Evolutionary conservation across 768 basidiomycete genomes (phyloP), one percentile per base, ranked within the genome.

Genomic region (Mycena epipterygia): DNA sequence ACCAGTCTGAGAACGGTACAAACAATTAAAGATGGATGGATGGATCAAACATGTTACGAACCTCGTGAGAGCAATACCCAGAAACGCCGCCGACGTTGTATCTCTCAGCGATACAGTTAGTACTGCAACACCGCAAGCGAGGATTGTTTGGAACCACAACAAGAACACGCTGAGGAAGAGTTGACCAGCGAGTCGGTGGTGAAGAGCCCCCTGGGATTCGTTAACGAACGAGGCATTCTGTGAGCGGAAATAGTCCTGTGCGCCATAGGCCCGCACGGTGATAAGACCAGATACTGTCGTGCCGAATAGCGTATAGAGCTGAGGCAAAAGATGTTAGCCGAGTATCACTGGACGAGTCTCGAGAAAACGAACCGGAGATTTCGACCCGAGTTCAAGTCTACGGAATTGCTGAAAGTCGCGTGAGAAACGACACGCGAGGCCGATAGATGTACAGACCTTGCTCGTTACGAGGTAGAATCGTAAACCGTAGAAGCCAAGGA

Each of bases 271-370:
- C 42, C 68, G 5, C 37, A 69, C 68, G 17, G 53, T 69, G 23
- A 69, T 64, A 1, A 69, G 48, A 4, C 68, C 68, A 7, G 68
- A 48, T 1, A 69, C 61, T 0, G 68, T 69, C 6, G 68, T 64
- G 3, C 68, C 68, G 14, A 69, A 69, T 27, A 69, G 48, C 5
- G 68, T 69, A 49, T 63, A 69, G 1, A 69, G 68, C 68, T 69
- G 61, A 17, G 35, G n/a, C 21, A 13, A 51, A 5, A 9, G 16
- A 44, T 5, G 11, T 53, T 4, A 53, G 32, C 41, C 13, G 5
- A 5, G 27, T n/a, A 6, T 5, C 33, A 14, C 7, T 5, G 19
- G 27, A 42, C 1, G 14, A 60, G 8, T 39, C 6, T 7, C 11
- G 2, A 39, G 29, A n/a, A 21, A 37, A 64, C 53, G 23, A 27